Percentiles rank a stretch among this genome's conserved stretches.
Conservation (phyloP, 179 eudicot species). For the Drosera spatulata region DNA sequence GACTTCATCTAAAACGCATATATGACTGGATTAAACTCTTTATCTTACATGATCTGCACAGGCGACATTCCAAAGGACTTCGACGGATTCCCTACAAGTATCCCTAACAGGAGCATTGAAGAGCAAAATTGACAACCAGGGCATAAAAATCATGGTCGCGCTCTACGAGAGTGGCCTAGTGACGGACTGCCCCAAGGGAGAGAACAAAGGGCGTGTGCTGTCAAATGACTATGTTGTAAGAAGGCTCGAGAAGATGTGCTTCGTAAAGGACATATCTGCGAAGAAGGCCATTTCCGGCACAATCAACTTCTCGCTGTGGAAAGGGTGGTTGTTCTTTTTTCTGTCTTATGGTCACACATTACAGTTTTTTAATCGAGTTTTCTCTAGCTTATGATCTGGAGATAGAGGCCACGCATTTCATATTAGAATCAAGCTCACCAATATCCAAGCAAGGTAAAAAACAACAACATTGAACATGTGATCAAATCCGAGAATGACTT, state of each 20-base stretch:
- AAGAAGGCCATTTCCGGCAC: conserved; percentile 60
- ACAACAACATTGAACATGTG: no score
- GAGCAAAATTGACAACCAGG: conserved; percentile 42
- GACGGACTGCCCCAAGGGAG: conserved; percentile 47
- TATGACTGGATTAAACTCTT: neutral
- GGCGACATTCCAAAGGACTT: conserved; percentile 47
- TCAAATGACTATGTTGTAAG: conserved; percentile 69
- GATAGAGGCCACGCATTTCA: no score
- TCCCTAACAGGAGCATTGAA: conserved; percentile 47
- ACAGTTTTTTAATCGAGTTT: no score
- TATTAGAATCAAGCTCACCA: no score
- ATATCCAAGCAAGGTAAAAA: no score
- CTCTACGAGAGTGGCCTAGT: conserved; percentile 56
- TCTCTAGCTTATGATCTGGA: no score
- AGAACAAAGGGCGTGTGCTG: conserved; percentile 53
- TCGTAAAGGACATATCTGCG: conserved; percentile 44
- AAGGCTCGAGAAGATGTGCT: conserved; percentile 44
- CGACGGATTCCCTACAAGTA: conserved; percentile 44
- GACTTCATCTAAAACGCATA: no score
- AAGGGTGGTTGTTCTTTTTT: conserved; percentile 12
- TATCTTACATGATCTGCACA: conserved; percentile 8
- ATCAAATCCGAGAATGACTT: no score
- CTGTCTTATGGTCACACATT: no score
- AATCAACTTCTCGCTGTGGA: conserved; percentile 50
- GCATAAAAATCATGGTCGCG: conserved; percentile 61